Conservation (phyloP, 2,329 filamentous ascomycete species). For the Ascochyta lentis region DNA sequence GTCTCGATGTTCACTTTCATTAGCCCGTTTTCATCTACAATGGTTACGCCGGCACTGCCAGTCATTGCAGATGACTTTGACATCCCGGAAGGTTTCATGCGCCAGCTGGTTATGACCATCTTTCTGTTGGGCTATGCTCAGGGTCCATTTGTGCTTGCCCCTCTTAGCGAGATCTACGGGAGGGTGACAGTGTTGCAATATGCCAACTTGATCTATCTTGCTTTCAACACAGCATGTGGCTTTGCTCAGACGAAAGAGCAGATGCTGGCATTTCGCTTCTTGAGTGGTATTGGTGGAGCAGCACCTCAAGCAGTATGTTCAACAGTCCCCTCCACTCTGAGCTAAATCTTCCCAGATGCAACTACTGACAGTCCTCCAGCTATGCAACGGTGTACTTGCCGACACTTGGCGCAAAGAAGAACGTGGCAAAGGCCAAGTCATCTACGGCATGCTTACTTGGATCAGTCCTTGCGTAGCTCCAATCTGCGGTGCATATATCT, state of each 20-base stretch:
- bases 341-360: background rate
- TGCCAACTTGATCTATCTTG: constrained; percentile 44
- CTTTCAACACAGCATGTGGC: constrained; percentile 45
- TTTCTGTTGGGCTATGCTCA: constrained; percentile 48
- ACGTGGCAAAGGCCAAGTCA: constrained; percentile 65
- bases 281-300: constrained; percentile 43
- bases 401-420: constrained; percentile 67
- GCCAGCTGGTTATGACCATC: constrained; percentile 44
- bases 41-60: constrained; percentile 46
- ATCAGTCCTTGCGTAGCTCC: constrained; percentile 67
- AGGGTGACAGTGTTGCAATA: constrained; percentile 43
- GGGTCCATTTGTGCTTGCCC: constrained; percentile 47
- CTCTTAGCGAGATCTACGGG: constrained; percentile 47
- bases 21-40: constrained; percentile 48
- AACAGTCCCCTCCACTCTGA: background rate
- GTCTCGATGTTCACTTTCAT: constrained; percentile 51
- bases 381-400: constrained; percentile 48
- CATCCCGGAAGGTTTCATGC: constrained; percentile 39
- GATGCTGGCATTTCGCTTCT: constrained; percentile 45
- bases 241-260: constrained; percentile 40
- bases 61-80: constrained; percentile 41
- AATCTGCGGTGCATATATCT: constrained; percentile 38
- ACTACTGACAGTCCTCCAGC: constrained; percentile 20
- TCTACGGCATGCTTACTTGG: constrained; percentile 68
- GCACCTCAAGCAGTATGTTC: constrained; percentile 42